Conservation (phyloP, 1,139 yeast genomes). For the Sugiyamaella pinicola region DNA sequence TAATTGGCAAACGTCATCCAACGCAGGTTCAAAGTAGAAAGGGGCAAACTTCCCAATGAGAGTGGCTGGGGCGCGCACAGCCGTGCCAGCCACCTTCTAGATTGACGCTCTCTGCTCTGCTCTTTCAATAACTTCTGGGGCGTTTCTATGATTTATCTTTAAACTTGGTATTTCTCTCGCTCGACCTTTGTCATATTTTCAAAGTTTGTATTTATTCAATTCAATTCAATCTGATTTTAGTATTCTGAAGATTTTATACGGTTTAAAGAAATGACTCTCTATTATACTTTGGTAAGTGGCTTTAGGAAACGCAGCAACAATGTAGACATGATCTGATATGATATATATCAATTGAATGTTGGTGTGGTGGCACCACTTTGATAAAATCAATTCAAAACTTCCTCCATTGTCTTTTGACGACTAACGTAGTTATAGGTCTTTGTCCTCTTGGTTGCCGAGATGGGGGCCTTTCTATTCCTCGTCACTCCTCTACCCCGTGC, state of each 20-base stretch:
- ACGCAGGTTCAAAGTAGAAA: constrained; percentile 1
- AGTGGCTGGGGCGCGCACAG: not conserved
- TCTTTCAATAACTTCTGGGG: not conserved
- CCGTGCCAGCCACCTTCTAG: not conserved
- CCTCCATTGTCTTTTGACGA: too few species aligned
- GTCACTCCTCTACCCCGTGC: constrained; percentile 84
- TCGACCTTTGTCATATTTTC: not conserved
- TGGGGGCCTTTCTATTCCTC: constrained; percentile 76
- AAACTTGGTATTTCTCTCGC: too few species aligned
- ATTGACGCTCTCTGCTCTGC: not conserved
- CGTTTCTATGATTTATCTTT: not conserved
- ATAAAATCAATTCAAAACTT: too few species aligned
- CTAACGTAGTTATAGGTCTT: constrained; percentile 52
- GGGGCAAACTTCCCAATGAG: not conserved
- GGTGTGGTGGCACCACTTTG: too few species aligned
- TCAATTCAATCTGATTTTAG: not conserved
- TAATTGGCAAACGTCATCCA: not conserved
- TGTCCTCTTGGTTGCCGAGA: constrained; percentile 71
- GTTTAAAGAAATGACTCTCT: constrained; percentile 59
- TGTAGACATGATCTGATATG: too few species aligned
- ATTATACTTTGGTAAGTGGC: constrained; percentile 59
- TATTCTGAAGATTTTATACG: not conserved
- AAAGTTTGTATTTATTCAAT: too few species aligned
- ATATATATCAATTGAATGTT: too few species aligned
- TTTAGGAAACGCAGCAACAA: too few species aligned